Evolutionary conservation across 108 stramenopile genomes (phyloP), one percentile per base, ranked within the genome.

Genomic region (Cafeteria roenbergensis): DNA sequence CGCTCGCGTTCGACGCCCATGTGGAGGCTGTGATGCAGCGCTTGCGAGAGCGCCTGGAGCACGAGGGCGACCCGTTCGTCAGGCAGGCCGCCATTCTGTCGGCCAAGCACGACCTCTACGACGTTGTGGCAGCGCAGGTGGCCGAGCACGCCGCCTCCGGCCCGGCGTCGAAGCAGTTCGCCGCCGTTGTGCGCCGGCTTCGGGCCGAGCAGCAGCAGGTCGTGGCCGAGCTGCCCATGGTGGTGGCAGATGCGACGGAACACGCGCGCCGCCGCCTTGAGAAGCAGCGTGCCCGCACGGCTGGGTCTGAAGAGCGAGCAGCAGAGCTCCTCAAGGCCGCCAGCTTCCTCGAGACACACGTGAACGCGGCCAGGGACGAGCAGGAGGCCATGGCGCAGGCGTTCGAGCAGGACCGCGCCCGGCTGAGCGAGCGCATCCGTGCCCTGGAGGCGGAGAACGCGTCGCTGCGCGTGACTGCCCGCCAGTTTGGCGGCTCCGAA

Each of bases 91-190:
- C 54, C 53, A 34, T 35, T 6, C 12, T 58, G 24, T 26, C 34
- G 37, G 66, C 66, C 24, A 67, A 67, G 57, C 57, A 58, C 29
- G 57, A 37, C 9, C 53, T 67, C 24, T 57, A 30, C 29, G 66
- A 67, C 38, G 54, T 67, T 4, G 38, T 56, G 36, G 37, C 48
- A 26, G 31, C 36, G 57, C 38, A 55, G 34, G 65, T 51, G 28
- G 9, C 37, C 9, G 55, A n/a, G 31, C 54, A 37, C 34, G 25
- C 24, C 21, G 65, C 33, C 32, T 22, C 21, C 6, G 1, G 0
- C 0, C 35, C 54, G 54, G 32, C n/a, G 0, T 8, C 1, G 24
- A 35, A 33, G 24, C n/a, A 55, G 24, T 32, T 55, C 26, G 12
- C 34, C 31, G 2, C 26, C 24, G 51, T 36, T 6, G n/a, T n/a